phyloP scores from a whole-genome alignment of 2,329 filamentous ascomycete species.

The Ophiocordyceps unilateralis region DNA sequence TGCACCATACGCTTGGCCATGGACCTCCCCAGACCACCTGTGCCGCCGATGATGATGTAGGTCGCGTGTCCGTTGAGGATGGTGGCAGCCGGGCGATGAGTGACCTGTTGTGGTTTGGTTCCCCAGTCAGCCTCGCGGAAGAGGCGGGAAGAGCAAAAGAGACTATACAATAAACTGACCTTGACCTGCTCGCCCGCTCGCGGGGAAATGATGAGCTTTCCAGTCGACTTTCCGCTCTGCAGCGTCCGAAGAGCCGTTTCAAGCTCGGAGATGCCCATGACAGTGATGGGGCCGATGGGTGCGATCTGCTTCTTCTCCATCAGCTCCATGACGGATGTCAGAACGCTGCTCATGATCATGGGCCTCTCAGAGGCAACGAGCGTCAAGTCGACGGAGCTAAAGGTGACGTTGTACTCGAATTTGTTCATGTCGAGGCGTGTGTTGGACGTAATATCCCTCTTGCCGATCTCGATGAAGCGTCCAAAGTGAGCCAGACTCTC shows the following conservation, averaged over 20 bases:
- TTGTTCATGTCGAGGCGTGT: constrained; percentile 29
- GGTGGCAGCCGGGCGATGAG: constrained; percentile 6
- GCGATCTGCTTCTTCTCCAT: constrained; percentile 16
- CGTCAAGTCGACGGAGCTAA: constrained; percentile 27
- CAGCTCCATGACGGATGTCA: constrained; percentile 19
- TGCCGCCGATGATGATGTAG: constrained; percentile 34
- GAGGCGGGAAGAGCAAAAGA: background rate
- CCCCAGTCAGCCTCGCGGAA: no score
- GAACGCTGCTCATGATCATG: constrained; percentile 19
- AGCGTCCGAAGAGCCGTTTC: constrained; percentile 19
- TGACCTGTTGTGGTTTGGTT: constrained; percentile 6
- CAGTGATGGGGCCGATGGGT: constrained; percentile 17
- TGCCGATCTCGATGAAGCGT: constrained; percentile 26
- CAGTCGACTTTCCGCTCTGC: constrained; percentile 18
- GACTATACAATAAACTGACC: constrained; percentile 2
- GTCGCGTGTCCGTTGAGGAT: constrained; percentile 23
- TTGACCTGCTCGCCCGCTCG: constrained; percentile 22
- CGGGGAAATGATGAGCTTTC: constrained; percentile 27
- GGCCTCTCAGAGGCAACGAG: constrained; percentile 24
- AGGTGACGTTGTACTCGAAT: constrained; percentile 28
- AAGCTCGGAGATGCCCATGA: constrained; percentile 20
- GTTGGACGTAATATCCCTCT: constrained; percentile 19
- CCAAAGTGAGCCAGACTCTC: constrained; percentile 25
- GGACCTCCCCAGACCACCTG: constrained; percentile 31
- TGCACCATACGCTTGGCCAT: constrained; percentile 30